A percentile compares a stretch with the other conserved stretches of the same genome.
These are phyloP conservation scores for Aspergillus sp. DNA, from an alignment of 2,329 filamentous ascomycete species.

Conservation along the genomic window DNA sequence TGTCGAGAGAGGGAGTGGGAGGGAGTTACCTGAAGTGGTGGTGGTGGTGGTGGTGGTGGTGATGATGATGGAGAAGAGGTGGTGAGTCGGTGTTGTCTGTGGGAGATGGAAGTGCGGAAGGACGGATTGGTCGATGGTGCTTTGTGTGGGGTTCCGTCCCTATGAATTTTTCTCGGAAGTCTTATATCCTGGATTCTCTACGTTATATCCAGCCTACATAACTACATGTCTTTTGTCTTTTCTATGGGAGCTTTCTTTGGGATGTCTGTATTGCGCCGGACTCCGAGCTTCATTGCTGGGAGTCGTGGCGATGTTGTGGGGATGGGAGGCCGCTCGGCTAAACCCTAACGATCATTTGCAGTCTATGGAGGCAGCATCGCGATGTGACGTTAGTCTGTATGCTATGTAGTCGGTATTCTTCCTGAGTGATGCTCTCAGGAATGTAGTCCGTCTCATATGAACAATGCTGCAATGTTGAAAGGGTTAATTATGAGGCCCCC, in stretches of 20 bases:
- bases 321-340: conserved; percentile 36
- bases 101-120: not conserved
- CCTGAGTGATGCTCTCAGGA: too few relatives aligned
- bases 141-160: not conserved
- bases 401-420: too few relatives aligned
- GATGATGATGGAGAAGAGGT: not conserved
- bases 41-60: not conserved
- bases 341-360: conserved; percentile 29
- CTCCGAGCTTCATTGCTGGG: too few relatives aligned
- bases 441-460: too few relatives aligned
- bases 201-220: too few relatives aligned
- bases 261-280: too few relatives aligned
- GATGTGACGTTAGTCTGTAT: not conserved
- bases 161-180: not conserved
- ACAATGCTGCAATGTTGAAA: too few relatives aligned
- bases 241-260: not conserved
- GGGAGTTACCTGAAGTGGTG: too few relatives aligned
- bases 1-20: too few relatives aligned
- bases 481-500: too few relatives aligned
- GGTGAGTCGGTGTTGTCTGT: not conserved
- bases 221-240: not conserved
- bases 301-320: conserved; percentile 13
- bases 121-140: not conserved
- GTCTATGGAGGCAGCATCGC: not conserved
- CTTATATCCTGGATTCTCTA: not conserved